Percentiles rank a stretch among this genome's conserved stretches.
Conservation (phyloP, 768 basidiomycete genomes). For the Hericium alpestre region DNA sequence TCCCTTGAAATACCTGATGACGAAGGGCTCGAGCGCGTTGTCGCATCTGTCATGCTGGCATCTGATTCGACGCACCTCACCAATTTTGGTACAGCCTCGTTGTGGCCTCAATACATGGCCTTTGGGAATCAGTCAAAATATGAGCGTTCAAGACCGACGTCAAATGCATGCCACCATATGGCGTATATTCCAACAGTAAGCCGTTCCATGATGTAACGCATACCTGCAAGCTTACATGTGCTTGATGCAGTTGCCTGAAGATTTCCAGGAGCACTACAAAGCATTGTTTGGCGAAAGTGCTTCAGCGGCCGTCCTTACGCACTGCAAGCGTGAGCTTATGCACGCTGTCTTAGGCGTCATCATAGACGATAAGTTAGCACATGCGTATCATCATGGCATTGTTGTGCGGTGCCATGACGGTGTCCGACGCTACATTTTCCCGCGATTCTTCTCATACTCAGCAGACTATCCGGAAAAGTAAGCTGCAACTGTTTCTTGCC, state of each 20-base stretch:
- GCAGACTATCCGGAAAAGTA: conserved; percentile 30
- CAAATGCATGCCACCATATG: no score
- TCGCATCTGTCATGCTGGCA: no score
- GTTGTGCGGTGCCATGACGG: conserved; percentile 20
- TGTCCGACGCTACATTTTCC: conserved; percentile 15
- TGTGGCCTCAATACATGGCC: no score
- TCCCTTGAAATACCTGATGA: no score
- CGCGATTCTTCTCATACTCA: conserved; percentile 19
- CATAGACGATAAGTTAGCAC: conserved; percentile 13
- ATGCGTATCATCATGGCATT: conserved; percentile 19
- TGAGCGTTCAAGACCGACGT: no score
- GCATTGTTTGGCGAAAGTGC: conserved; percentile 8
- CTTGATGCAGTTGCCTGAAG: conserved; percentile 19
- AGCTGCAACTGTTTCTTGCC: neutral
- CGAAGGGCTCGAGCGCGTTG: no score
- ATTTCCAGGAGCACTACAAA: conserved; percentile 19
- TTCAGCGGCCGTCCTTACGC: conserved; percentile 16
- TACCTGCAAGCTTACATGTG: neutral
- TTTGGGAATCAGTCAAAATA: no score
- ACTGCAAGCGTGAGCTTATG: conserved; percentile 23
- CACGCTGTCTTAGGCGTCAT: conserved; percentile 20
- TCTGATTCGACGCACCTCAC: no score
- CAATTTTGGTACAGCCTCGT: no score
- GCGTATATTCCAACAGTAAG: no score
- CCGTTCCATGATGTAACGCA: no score